Percentiles rank a stretch among this genome's conserved stretches.
These are phyloP conservation scores for Eucalyptus leucophloia DNA, from an alignment of 345 rosid species.

Conservation along the genomic window DNA sequence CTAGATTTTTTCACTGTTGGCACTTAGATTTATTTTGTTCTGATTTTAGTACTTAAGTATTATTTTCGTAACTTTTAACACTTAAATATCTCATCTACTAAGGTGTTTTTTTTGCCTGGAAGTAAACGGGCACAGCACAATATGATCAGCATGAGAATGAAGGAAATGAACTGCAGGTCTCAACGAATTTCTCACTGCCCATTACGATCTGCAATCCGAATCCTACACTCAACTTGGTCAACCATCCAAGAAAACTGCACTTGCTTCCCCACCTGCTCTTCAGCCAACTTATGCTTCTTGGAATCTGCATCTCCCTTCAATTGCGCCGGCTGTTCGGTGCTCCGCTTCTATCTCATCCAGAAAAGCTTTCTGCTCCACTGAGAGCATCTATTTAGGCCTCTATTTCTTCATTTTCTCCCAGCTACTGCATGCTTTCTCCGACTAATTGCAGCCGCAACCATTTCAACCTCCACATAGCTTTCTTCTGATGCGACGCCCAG, in stretches of 20 bases:
- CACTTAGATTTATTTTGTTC: no score
- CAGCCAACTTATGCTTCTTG: not conserved
- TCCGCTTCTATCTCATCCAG: not conserved
- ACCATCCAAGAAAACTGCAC: not conserved
- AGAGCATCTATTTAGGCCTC: no score
- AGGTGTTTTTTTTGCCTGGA: not conserved
- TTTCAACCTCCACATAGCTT: not conserved
- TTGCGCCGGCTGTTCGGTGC: not conserved
- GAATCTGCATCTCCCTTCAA: not conserved
- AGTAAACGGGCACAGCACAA: not conserved
- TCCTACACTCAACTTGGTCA: not conserved
- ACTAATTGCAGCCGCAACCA: not conserved
- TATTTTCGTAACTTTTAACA: rapidly evolving
- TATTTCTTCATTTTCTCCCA: no score
- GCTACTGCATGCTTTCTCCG: not conserved
- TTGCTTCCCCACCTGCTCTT: not conserved
- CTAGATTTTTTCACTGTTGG: rapidly evolving
- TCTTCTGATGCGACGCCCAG: not conserved
- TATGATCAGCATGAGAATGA: not conserved
- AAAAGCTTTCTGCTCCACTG: not conserved
- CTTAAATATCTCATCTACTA: rapidly evolving
- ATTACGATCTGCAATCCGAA: not conserved
- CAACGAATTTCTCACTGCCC: not conserved
- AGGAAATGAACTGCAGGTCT: not conserved
- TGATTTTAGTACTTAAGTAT: rapidly evolving